Evolutionary conservation across 2,329 filamentous ascomycete genomes (phyloP), one percentile per base, ranked within the genome.

Genomic region (Hypomyces rosellus): DNA sequence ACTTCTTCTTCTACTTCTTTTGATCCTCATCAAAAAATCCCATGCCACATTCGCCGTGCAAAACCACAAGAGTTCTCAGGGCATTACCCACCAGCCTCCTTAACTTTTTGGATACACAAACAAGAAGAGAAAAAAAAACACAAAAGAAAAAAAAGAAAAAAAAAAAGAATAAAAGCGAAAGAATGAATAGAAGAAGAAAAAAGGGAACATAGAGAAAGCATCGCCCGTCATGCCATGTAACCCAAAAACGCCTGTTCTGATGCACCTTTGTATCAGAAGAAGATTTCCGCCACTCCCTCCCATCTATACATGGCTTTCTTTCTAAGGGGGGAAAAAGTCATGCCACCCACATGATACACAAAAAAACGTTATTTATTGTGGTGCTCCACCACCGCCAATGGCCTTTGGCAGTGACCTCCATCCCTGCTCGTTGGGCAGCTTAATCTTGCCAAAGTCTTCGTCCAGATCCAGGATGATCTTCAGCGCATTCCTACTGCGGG

Each of bases 391-490:
- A 34, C 71, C 73, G 36, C 73, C 71, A 61, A 81, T 75, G 54
- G 73, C 64, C 46, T 65, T 68, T 16, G 78, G 78, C 59, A 82
- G 58, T 18, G 71, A 68, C 63, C 75, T 75, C 79, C 78, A 82
- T 34, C 70, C 67, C 60, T 74, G 67, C 55, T 74, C 70, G 59
- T 74, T 72, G 14, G 78, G 77, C 53, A 88, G 64, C 69, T 80
- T 82, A 53, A 87, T 72, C 59, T 84, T 81, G 54, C 92, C 92
- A 74, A 97, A 96, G 66, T 95, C 88, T 72, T 93, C 85, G 65
- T 97, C 92, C 54, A 97, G 75, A 68, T 97, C 92, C 45, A 96
- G 81, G 61, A 97, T 92, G 61, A 96, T 88, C 79, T 96, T 96
- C 60, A 97, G 77, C 11, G 92, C 92, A 66, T 96, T 97, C 54